These are phyloP conservation scores for Gracilaria domingensis DNA, from an alignment of 23 red algal species.

Conservation along the genomic window DNA sequence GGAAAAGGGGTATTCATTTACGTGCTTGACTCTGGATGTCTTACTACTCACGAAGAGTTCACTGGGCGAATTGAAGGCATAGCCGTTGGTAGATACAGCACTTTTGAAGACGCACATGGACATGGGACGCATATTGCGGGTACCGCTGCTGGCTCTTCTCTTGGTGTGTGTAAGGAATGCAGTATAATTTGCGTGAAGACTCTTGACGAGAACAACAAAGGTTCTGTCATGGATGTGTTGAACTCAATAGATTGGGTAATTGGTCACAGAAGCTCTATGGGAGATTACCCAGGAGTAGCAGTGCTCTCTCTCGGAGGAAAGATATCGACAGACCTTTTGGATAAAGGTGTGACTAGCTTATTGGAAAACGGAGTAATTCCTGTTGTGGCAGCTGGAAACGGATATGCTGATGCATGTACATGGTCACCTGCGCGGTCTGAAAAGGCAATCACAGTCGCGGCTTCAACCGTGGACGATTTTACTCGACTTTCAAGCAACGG, in stretches of 20 bases:
- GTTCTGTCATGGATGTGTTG: slow-evolving; percentile 54
- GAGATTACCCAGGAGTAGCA: slow-evolving; percentile 28
- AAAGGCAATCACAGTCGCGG: slow-evolving; percentile 61
- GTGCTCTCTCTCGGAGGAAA: slow-evolving; percentile 58
- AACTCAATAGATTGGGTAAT: slow-evolving; percentile 54
- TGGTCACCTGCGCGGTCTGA: slow-evolving; percentile 54
- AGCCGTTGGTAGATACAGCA: slow-evolving; percentile 22
- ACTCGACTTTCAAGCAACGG: slow-evolving; percentile 44
- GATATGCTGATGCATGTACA: slow-evolving; percentile 55
- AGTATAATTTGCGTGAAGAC: slow-evolving; percentile 56
- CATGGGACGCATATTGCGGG: slow-evolving; percentile 71
- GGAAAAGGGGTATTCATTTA: slow-evolving; percentile 57
- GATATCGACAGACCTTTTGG: slow-evolving; percentile 39
- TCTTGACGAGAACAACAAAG: slow-evolving; percentile 39
- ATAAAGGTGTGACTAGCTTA: slow-evolving; percentile 40
- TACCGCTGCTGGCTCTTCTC: slow-evolving; percentile 49
- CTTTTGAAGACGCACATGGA: slow-evolving; percentile 48
- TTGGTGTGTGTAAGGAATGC: slow-evolving; percentile 69
- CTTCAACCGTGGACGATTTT: slow-evolving; percentile 44
- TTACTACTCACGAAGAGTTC: slow-evolving; percentile 52
- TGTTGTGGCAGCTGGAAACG: slow-evolving; percentile 75
- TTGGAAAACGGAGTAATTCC: slow-evolving; percentile 35
- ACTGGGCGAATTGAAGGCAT: slow-evolving; percentile 22
- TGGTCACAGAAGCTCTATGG: background rate
- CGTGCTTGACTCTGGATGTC: slow-evolving; percentile 72